Conservation (phyloP, 2,329 filamentous ascomycete genomes). For the Colletotrichum aenigma region DNA sequence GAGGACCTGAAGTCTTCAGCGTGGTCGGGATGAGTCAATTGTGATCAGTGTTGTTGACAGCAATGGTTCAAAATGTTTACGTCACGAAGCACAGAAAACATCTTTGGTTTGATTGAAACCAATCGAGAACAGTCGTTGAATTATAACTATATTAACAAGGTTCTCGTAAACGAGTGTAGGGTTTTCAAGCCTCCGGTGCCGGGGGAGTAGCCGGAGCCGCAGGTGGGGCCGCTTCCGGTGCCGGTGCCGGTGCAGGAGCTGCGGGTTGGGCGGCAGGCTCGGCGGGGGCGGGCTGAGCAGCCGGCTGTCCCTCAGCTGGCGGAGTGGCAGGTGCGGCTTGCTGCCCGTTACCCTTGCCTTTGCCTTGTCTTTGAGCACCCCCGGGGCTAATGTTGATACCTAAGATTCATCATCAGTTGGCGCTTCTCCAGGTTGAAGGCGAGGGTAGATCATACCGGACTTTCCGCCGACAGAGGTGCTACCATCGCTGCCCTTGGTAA, state of each 20-base stretch:
- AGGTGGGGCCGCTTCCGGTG: background rate
- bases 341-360: background rate
- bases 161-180: background rate
- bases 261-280: background rate
- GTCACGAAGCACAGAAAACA: background rate
- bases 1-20: rapidly evolving
- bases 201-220: background rate
- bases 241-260: background rate
- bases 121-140: background rate
- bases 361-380: background rate
- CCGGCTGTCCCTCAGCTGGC: background rate
- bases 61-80: background rate
- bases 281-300: background rate
- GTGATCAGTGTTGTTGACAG: background rate
- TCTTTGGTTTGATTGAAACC: background rate
- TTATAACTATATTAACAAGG: background rate
- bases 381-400: slow-evolving; percentile 12
- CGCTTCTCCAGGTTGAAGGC: background rate
- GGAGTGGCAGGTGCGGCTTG: background rate
- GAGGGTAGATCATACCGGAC: background rate
- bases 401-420: background rate
- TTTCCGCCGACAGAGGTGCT: slow-evolving; percentile 16
- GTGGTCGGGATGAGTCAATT: background rate
- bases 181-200: background rate
- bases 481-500: slow-evolving; percentile 15